Percentiles rank a stretch among this genome's conserved stretches.
These are phyloP conservation scores for rapeseed (Brassica napus) DNA, from an alignment of 345 rosid genomes.

Conservation along the genomic window Da-Ae NC_063445.1:5926001-5926500, in stretches of 20 bases:
- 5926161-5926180: slow-evolving; percentile 75
- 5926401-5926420: slow-evolving; percentile 53
- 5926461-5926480: slow-evolving; percentile 62
- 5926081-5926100: slow-evolving; percentile 53
- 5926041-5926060: slow-evolving; percentile 56
- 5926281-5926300: slow-evolving; percentile 54
- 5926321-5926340: slow-evolving; percentile 54
- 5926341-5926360: slow-evolving; percentile 87
- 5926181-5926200: slow-evolving; percentile 75
- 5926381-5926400: slow-evolving; percentile 55
- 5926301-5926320: slow-evolving; percentile 51
- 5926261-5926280: slow-evolving; percentile 61
- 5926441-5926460: slow-evolving; percentile 65
- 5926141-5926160: slow-evolving; percentile 69
- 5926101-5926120: slow-evolving; percentile 62
- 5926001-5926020: slow-evolving; percentile 40
- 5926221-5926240: slow-evolving; percentile 53
- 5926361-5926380: slow-evolving; percentile 88
- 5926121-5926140: slow-evolving; percentile 70
- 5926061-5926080: slow-evolving; percentile 69
- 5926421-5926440: slow-evolving; percentile 74
- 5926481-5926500: slow-evolving; percentile 89
- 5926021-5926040: slow-evolving; percentile 45
- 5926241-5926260: slow-evolving; percentile 63
- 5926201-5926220: slow-evolving; percentile 65